Evolutionary conservation across 2,329 filamentous ascomycete species (phyloP).

Genomic region (Didymella sp.): DNA sequence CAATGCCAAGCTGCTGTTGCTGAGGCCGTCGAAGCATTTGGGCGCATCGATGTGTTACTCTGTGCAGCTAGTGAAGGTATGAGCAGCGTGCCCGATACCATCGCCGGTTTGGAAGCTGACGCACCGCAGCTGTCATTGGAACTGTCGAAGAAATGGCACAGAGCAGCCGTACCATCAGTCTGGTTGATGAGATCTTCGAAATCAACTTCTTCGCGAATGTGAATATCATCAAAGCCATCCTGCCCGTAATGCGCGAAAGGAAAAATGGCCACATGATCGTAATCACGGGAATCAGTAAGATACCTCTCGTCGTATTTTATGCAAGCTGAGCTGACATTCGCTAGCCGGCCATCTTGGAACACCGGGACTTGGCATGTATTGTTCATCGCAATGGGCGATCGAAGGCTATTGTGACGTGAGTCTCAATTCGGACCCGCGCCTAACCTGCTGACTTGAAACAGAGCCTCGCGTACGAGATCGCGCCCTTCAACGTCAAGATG

Average conservation of each 20-base stretch:
- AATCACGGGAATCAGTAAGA: slow-evolving; percentile 78
- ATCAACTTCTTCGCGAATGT: slow-evolving; percentile 94
- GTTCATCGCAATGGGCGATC: slow-evolving; percentile 90
- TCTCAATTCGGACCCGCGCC: neutral
- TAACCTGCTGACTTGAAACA: slow-evolving; percentile 26
- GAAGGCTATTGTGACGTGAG: slow-evolving; percentile 90
- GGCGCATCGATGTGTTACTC: slow-evolving; percentile 85
- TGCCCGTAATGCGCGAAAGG: slow-evolving; percentile 80
- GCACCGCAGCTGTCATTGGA: slow-evolving; percentile 74
- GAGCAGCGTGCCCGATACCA: slow-evolving; percentile 19
- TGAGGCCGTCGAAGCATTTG: slow-evolving; percentile 83
- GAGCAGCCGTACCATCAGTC: slow-evolving; percentile 72
- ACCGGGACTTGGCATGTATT: slow-evolving; percentile 88
- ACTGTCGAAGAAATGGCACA: slow-evolving; percentile 89
- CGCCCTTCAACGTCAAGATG: slow-evolving; percentile 95
- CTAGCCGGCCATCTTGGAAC: slow-evolving; percentile 85
- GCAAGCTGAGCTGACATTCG: slow-evolving; percentile 18
- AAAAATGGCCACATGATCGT: slow-evolving; percentile 89
- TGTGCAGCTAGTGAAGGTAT: slow-evolving; percentile 86
- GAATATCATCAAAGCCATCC: slow-evolving; percentile 89
- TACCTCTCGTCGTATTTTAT: too few relatives aligned
- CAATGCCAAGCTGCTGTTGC: slow-evolving; percentile 87
- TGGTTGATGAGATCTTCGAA: slow-evolving; percentile 92
- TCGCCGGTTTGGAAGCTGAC: neutral
- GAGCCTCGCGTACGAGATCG: slow-evolving; percentile 89